Percentiles rank a stretch among this genome's conserved stretches.
Conservation (phyloP, 2,329 filamentous ascomycete genomes). For the Sclerotinia spermophila region DNA sequence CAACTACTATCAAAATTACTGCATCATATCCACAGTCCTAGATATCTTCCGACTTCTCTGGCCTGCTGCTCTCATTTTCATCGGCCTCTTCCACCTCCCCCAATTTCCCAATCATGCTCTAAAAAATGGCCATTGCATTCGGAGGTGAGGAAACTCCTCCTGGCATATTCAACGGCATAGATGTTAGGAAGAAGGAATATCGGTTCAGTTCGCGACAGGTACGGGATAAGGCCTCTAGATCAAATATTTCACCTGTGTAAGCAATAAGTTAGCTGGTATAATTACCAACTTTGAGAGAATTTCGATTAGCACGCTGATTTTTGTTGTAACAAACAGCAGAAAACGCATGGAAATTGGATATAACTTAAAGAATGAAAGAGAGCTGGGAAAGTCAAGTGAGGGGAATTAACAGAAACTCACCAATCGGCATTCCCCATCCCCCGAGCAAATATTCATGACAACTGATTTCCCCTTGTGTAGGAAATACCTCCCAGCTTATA, state of each 20-base stretch:
- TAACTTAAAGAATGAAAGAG: background rate
- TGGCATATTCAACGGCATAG: constrained; percentile 50
- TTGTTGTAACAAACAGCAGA: background rate
- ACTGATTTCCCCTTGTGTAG: background rate
- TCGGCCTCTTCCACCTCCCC: background rate
- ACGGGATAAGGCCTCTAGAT: constrained; percentile 34
- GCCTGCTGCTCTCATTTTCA: background rate
- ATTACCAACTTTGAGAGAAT: too few relatives aligned
- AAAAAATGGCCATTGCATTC: constrained; percentile 32
- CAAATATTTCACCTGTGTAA: constrained; percentile 37
- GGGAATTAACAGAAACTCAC: constrained; percentile 6
- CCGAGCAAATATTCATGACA: constrained; percentile 14
- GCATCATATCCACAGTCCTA: too few relatives aligned
- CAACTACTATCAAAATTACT: background rate
- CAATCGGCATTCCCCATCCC: constrained; percentile 26
- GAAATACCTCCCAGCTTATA: constrained; percentile 13
- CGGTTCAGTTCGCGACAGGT: constrained; percentile 50
- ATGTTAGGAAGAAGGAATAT: constrained; percentile 61
- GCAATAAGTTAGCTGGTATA: background rate
- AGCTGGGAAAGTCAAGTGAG: background rate
- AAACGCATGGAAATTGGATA: background rate
- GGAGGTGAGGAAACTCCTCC: constrained; percentile 31
- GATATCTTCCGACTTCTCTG: background rate
- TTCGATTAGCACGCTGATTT: too few relatives aligned
- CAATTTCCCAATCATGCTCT: background rate